phyloP scores from a whole-genome alignment of 495 filamentous ascomycete species.

The Diplogelasinospora grovesii region DNA sequence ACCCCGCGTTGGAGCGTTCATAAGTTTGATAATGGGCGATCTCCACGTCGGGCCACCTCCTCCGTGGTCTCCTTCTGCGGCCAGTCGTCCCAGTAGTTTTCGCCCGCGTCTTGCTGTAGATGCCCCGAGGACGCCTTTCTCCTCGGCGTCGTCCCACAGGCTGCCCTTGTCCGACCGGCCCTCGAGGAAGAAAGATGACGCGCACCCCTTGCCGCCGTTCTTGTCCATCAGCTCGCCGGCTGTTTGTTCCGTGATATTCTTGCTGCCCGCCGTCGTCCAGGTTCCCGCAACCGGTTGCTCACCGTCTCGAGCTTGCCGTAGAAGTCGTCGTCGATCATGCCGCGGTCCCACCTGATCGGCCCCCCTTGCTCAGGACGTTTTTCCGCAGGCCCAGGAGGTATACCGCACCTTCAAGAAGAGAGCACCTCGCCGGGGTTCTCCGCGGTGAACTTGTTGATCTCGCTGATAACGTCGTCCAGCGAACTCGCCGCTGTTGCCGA shows the following conservation, averaged over 20 bases:
- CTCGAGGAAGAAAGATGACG: too few species aligned
- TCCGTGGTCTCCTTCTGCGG: too few species aligned
- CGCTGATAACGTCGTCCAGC: constrained; percentile 10
- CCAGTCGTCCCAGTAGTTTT: too few species aligned
- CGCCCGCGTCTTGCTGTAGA: too few species aligned
- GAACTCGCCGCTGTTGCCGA: constrained; percentile 16
- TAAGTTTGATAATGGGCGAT: too few species aligned
- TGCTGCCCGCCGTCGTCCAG: not conserved
- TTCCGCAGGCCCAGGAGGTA: not conserved
- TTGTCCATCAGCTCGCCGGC: constrained; percentile 74
- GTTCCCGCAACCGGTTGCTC: constrained; percentile 1
- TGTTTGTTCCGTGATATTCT: not conserved
- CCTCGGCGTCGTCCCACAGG: constrained; percentile 83
- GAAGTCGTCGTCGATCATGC: too few species aligned
- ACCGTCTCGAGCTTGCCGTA: constrained; percentile 2
- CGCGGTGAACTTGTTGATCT: constrained; percentile 11
- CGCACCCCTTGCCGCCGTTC: constrained; percentile 84
- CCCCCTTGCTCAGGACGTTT: too few species aligned
- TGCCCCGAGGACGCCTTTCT: constrained; percentile 54
- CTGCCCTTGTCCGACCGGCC: constrained; percentile 82
- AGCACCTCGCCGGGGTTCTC: not conserved
- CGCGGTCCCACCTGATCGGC: too few species aligned
- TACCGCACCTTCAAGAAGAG: constrained; percentile 1
- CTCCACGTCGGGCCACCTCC: too few species aligned
- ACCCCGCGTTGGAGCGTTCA: too few species aligned